These are phyloP conservation scores for Lecanicillium sp. DNA, from an alignment of 2,329 filamentous ascomycete species.

Conservation along the genomic window DNA sequence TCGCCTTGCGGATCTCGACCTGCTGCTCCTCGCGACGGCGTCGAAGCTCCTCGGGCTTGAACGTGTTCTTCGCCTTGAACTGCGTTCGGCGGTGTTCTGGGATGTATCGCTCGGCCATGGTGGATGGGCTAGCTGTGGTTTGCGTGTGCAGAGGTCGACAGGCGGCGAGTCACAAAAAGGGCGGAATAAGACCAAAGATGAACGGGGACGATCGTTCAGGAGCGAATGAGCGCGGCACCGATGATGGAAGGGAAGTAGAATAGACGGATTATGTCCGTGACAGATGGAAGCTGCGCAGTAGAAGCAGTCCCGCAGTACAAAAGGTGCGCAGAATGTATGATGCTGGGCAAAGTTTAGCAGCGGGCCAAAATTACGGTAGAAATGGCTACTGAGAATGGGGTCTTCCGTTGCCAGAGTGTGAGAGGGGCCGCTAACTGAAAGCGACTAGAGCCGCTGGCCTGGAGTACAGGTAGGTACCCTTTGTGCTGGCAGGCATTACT, in stretches of 20 bases:
- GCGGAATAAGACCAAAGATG: conserved; percentile 3
- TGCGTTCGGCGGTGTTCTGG: conserved; percentile 98
- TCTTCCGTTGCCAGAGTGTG: conserved; percentile 9
- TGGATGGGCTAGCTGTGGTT: conserved; percentile 30
- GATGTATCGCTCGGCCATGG: conserved; percentile 98
- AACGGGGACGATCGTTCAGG: background rate
- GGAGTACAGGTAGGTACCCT: too few species aligned
- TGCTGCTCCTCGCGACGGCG: conserved; percentile 98
- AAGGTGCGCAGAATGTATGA: conserved; percentile 5
- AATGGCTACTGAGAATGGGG: conserved; percentile 5
- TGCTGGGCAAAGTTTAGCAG: conserved; percentile 8
- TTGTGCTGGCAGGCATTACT: too few species aligned
- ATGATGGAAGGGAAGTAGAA: background rate
- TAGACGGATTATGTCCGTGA: background rate
- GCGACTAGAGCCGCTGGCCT: too few species aligned
- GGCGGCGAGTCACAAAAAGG: conserved; percentile 10
- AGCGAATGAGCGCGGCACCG: background rate
- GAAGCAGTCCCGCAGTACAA: conserved; percentile 3
- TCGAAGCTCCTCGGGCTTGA: conserved; percentile 98
- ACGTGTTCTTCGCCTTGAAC: conserved; percentile 99
- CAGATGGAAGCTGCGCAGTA: conserved; percentile 3
- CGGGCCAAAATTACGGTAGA: conserved; percentile 7
- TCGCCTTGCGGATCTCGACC: conserved; percentile 97
- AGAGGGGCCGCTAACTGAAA: conserved; percentile 4
- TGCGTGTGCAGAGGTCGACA: conserved; percentile 11